phyloP scores from a whole-genome alignment of 1,284 basidiomycete species.

The Cryptococcus sp. region DNA sequence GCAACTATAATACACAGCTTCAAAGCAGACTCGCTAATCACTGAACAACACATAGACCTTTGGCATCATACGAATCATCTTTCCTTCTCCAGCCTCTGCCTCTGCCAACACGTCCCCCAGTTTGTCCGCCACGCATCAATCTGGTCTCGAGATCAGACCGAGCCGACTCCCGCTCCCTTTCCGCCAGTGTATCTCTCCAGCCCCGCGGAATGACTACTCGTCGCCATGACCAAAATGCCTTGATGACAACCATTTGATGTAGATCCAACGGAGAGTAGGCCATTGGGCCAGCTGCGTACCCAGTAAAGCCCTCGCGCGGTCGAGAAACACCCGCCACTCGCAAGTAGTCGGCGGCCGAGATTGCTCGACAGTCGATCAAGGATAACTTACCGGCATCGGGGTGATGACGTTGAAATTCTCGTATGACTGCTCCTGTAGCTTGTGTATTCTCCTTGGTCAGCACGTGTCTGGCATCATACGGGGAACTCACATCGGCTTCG shows the following conservation, averaged over 20 bases:
- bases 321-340: constrained; percentile 54
- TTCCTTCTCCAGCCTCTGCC: constrained; percentile 4
- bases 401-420: constrained; percentile 64
- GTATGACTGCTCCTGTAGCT: constrained; percentile 60
- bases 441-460: constrained; percentile 56
- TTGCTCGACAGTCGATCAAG: constrained; percentile 69
- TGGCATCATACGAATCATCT: constrained; percentile 2
- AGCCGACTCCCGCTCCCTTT: not conserved
- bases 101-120: not conserved
- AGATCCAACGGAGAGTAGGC: constrained; percentile 24
- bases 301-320: constrained; percentile 65
- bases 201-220: constrained; percentile 56
- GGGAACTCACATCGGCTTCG: constrained; percentile 59
- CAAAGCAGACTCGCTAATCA: no score
- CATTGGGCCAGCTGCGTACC: constrained; percentile 56
- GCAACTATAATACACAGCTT: no score
- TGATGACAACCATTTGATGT: constrained; percentile 62
- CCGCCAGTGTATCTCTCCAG: constrained; percentile 21
- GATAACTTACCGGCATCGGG: constrained; percentile 51
- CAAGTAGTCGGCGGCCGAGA: constrained; percentile 61
- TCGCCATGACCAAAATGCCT: constrained; percentile 83
- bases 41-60: constrained; percentile 10
- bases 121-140: not conserved
- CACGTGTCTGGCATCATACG: not conserved
- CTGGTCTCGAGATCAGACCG: not conserved